Evolutionary conservation across 2,329 filamentous ascomycete genomes (phyloP).

Genomic region (Trichophyton benhamiae): DNA sequence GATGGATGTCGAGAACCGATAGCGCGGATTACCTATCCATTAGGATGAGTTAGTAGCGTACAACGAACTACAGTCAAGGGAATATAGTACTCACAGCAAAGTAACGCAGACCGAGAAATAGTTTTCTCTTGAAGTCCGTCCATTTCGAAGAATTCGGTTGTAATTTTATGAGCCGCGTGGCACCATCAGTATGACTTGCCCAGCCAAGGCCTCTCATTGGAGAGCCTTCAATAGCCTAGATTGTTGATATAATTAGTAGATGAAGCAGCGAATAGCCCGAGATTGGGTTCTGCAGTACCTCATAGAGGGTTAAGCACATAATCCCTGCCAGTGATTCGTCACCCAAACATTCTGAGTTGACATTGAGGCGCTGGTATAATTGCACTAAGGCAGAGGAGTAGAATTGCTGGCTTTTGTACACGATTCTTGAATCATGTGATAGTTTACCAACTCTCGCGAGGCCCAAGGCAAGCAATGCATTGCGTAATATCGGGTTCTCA

Average conservation of each 20-base stretch:
- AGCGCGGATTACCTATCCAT: not conserved
- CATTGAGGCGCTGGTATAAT: not conserved
- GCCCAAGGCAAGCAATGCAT: slow-evolving; percentile 1
- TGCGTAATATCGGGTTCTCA: not conserved
- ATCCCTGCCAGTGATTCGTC: slow-evolving; percentile 2
- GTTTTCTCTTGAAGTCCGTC: not conserved
- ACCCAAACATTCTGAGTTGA: not conserved
- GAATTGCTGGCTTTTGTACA: not conserved
- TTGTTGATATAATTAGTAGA: not conserved
- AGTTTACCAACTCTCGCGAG: not conserved
- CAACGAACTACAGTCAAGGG: not conserved
- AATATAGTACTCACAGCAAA: not conserved
- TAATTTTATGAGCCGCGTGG: not conserved
- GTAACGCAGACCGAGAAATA: not conserved
- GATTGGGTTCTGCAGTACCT: not conserved
- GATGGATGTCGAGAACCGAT: not conserved
- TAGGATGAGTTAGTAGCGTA: not conserved
- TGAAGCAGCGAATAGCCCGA: not conserved
- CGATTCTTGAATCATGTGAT: not conserved
- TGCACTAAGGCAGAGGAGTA: not conserved
- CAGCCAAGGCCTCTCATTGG: slow-evolving; percentile 5
- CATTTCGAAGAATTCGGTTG: not conserved
- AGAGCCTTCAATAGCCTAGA: slow-evolving; percentile 2
- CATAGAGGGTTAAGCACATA: not conserved
- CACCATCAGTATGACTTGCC: slow-evolving; percentile 4